Conservation (phyloP, 1,284 basidiomycete species). For the Phlebopus sp. region DNA sequence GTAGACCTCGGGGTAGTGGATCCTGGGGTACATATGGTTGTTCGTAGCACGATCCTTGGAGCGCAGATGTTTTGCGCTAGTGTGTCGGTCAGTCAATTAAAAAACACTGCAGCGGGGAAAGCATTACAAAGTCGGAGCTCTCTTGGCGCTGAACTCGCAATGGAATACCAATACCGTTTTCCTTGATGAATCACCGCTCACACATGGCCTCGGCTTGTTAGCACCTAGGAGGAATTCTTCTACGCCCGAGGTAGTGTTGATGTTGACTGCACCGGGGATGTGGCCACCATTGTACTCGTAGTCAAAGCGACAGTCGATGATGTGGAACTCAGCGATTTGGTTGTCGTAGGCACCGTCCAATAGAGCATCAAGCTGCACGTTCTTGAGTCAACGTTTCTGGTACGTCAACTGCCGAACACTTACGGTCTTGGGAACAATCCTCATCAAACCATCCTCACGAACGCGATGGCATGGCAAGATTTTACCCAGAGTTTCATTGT, state of each 20-base stretch:
- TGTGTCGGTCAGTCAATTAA: conserved; percentile 12
- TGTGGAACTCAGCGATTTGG: conserved; percentile 65
- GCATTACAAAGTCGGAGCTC: conserved; percentile 91
- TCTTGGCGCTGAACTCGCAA: conserved; percentile 95
- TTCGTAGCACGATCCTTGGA: conserved; percentile 88
- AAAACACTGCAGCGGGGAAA: conserved; percentile 2
- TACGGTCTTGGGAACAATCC: conserved; percentile 81
- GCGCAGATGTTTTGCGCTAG: conserved; percentile 87
- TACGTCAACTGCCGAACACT: conserved; percentile 25
- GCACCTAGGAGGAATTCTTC: conserved; percentile 77
- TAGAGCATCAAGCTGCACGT: conserved; percentile 64
- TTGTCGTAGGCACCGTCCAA: conserved; percentile 70
- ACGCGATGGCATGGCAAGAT: conserved; percentile 92
- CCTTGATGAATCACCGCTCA: conserved; percentile 72
- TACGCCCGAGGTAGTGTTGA: conserved; percentile 80
- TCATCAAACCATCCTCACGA: conserved; percentile 92
- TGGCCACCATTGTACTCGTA: conserved; percentile 97
- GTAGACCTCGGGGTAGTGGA: conserved; percentile 97
- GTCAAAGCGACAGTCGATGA: conserved; percentile 97
- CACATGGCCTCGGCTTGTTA: conserved; percentile 70
- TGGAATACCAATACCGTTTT: conserved; percentile 94
- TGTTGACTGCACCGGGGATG: conserved; percentile 88
- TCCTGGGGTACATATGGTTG: conserved; percentile 84
- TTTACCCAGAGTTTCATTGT: conserved; percentile 90
- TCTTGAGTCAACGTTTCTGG: background rate